Percentiles rank a stretch among this genome's conserved stretches.
phyloP scores from a whole-genome alignment of 2,329 filamentous ascomycete genomes.

The Diaporthe capsici region DNA sequence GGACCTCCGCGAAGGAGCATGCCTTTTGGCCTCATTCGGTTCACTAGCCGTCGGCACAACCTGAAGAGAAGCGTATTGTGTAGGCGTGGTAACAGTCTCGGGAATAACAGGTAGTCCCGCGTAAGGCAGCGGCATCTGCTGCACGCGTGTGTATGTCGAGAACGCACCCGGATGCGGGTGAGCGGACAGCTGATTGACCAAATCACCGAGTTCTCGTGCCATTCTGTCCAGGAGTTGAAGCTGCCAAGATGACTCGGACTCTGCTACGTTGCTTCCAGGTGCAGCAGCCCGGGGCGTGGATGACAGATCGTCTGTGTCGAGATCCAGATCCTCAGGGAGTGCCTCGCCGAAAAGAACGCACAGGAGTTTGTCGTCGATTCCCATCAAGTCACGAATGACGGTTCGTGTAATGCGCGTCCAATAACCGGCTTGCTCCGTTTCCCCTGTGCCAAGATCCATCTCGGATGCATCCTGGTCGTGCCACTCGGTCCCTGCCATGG shows the following conservation, averaged over 20 bases:
- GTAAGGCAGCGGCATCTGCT: slow-evolving; percentile 78
- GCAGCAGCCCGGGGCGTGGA: slow-evolving; percentile 61
- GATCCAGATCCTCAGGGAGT: slow-evolving; percentile 65
- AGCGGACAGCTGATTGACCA: slow-evolving; percentile 83
- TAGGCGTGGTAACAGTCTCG: slow-evolving; percentile 58
- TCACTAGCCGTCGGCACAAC: slow-evolving; percentile 31
- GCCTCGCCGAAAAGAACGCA: slow-evolving; percentile 90
- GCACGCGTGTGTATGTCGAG: slow-evolving; percentile 79
- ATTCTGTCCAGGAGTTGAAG: slow-evolving; percentile 85
- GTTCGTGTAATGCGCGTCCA: slow-evolving; percentile 87
- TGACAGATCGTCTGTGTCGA: slow-evolving; percentile 58
- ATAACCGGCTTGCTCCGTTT: slow-evolving; percentile 73
- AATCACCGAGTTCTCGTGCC: slow-evolving; percentile 85
- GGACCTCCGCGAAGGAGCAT: slow-evolving; percentile 20
- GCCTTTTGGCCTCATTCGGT: slow-evolving; percentile 43
- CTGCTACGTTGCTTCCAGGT: slow-evolving; percentile 43
- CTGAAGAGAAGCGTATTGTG: slow-evolving; percentile 41
- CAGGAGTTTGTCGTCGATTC: slow-evolving; percentile 88
- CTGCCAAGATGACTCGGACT: slow-evolving; percentile 74
- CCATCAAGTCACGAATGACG: slow-evolving; percentile 90
- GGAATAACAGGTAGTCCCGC: slow-evolving; percentile 80
- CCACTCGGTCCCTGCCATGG: slow-evolving; percentile 59
- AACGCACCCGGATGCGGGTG: slow-evolving; percentile 90
- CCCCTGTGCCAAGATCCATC: slow-evolving; percentile 54
- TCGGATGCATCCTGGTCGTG: slow-evolving; percentile 64